These are phyloP conservation scores for Piper longum DNA, from an alignment of 164 flowering plant species.

Conservation along the genomic window DNA sequence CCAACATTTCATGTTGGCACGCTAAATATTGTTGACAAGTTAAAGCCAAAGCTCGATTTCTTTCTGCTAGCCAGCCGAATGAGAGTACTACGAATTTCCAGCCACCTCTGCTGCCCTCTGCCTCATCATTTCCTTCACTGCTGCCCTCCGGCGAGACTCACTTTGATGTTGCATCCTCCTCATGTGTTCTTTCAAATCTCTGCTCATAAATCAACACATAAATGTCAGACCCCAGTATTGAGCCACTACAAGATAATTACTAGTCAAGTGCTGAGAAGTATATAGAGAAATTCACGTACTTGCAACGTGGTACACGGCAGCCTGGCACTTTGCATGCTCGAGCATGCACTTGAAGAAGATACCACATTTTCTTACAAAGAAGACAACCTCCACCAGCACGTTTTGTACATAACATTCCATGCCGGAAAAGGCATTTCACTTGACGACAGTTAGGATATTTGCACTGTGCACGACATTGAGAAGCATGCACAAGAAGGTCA, in stretches of 20 bases:
- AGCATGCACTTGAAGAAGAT: slow-evolving; percentile 94
- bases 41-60: neutral
- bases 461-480: slow-evolving; percentile 88
- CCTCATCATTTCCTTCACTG: slow-evolving; percentile 99
- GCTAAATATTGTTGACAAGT: neutral
- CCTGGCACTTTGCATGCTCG: slow-evolving; percentile 92
- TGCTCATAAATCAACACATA: slow-evolving; percentile 13
- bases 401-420: slow-evolving; percentile 64
- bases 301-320: slow-evolving; percentile 97
- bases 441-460: slow-evolving; percentile 89
- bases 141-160: slow-evolving; percentile 90
- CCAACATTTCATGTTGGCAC: neutral
- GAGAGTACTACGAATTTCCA: neutral
- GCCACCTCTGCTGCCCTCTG: slow-evolving; percentile 76
- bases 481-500: slow-evolving; percentile 94
- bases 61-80: neutral
- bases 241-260: no score
- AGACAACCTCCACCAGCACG: slow-evolving; percentile 94
- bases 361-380: slow-evolving; percentile 97
- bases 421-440: slow-evolving; percentile 96
- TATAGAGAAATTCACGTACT: slow-evolving; percentile 20
- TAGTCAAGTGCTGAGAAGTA: no score
- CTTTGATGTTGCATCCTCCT: slow-evolving; percentile 89
- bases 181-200: slow-evolving; percentile 84
- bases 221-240: no score